Evolutionary conservation across 208 protist species (phyloP), one percentile per base, ranked within the genome.

Genomic region (Acanthamoeba sp.): DNA sequence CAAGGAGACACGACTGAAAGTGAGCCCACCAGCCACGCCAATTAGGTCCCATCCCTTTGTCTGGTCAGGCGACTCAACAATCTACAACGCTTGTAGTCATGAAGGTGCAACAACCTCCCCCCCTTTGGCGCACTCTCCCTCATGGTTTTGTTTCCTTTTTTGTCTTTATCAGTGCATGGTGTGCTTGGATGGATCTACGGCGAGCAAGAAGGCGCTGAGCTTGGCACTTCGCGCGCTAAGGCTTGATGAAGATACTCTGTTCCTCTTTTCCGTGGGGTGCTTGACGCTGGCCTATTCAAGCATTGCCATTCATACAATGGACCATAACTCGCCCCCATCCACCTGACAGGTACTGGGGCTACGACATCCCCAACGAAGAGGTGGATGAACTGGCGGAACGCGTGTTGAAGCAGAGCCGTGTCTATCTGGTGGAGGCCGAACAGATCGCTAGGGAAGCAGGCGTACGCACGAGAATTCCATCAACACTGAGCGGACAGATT

Each of bases 111-210:
- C n/a, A n/a, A n/a, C n/a, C n/a, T n/a, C n/a, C n/a, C n/a, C n/a
- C n/a, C n/a, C n/a, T n/a, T n/a, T n/a, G n/a, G n/a, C n/a, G n/a
- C n/a, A n/a, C n/a, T n/a, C n/a, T n/a, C n/a, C n/a, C n/a, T n/a
- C n/a, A n/a, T n/a, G n/a, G n/a, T n/a, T n/a, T n/a, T n/a, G n/a
- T n/a, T n/a, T n/a, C n/a, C n/a, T n/a, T n/a, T n/a, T n/a, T n/a
- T n/a, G n/a, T n/a, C n/a, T n/a, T n/a, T n/a, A n/a, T n/a, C 69
- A 78, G 69, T 78, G 42, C 34, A 78, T 78, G 69, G 69, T 78
- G 10, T 78, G 69, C 29, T 29, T 78, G 34, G 69, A 78, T 29
- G 69, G 69, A 0, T 78, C 69, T 7, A 32, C 38, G 36, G 69
- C 7, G 24, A 78, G 69, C 69, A 36, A 45, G 69, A 78, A 78